phyloP scores from a whole-genome alignment of 345 rosid genomes.

The Ceriops zippeliana region DNA sequence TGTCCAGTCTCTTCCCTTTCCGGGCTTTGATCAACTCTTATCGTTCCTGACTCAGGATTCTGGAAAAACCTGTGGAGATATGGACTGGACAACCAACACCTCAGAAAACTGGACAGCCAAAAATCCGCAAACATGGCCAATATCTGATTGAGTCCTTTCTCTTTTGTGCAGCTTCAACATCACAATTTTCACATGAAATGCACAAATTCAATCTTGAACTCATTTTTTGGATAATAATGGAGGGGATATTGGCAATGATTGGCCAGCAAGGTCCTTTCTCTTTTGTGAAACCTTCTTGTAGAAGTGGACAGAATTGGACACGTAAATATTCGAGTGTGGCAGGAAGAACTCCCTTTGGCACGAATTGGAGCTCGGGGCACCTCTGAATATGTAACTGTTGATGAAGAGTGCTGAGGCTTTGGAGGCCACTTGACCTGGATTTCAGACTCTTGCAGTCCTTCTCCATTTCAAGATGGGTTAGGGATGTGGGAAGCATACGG shows the following conservation, averaged over 20 bases:
- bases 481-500: conserved; percentile 22
- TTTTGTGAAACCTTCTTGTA: conserved; percentile 15
- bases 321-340: conserved; percentile 14
- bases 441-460: conserved; percentile 9
- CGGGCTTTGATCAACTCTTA: too few relatives aligned
- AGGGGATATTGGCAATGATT: conserved; percentile 20
- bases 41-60: too few relatives aligned
- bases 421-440: conserved; percentile 20
- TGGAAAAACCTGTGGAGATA: too few relatives aligned
- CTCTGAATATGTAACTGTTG: conserved; percentile 17
- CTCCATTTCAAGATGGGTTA: conserved; percentile 17
- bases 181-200: too few relatives aligned
- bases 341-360: conserved; percentile 29
- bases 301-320: conserved; percentile 23
- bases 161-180: too few relatives aligned
- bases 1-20: too few relatives aligned
- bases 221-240: background rate
- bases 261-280: conserved; percentile 26
- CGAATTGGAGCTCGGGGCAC: conserved; percentile 20
- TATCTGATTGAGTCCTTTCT: too few relatives aligned
- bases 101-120: too few relatives aligned
- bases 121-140: too few relatives aligned
- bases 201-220: background rate
- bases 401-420: conserved; percentile 22
- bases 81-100: too few relatives aligned